Percentiles rank a stretch among this genome's conserved stretches.
Conservation (phyloP, 2,329 filamentous ascomycete genomes). For the Parafenestella ontariensis region DNA sequence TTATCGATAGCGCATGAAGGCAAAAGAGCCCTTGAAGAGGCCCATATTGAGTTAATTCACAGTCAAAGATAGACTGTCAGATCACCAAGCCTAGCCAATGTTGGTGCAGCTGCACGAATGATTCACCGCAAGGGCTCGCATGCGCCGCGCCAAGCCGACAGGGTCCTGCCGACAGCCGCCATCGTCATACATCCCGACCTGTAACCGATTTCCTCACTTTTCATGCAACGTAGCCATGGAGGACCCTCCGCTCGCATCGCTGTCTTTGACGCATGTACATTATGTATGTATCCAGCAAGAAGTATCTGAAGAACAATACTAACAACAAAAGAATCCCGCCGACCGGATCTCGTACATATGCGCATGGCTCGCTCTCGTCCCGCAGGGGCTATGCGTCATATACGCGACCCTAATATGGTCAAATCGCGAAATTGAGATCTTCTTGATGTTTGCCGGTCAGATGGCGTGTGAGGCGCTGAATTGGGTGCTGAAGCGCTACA, state of each 20-base stretch:
- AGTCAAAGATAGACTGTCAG: neutral
- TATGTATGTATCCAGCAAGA: slow-evolving; percentile 69
- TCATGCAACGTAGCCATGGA: slow-evolving; percentile 49
- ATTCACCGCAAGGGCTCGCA: slow-evolving; percentile 8
- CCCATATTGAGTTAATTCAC: slow-evolving; percentile 24
- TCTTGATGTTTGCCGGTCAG: slow-evolving; percentile 90
- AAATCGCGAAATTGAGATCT: slow-evolving; percentile 86
- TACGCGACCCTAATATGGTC: slow-evolving; percentile 92
- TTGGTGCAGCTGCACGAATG: slow-evolving; percentile 1
- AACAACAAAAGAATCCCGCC: slow-evolving; percentile 73
- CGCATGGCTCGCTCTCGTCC: slow-evolving; percentile 92
- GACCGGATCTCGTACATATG: slow-evolving; percentile 86
- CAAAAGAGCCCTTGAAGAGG: slow-evolving; percentile 14
- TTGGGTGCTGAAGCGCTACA: slow-evolving; percentile 84
- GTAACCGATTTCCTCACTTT: neutral
- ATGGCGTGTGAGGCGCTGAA: slow-evolving; percentile 91
- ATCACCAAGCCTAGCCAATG: neutral
- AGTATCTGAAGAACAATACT: slow-evolving; percentile 11
- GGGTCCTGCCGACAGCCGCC: slow-evolving; percentile 10
- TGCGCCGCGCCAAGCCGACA: slow-evolving; percentile 11
- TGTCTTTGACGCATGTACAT: slow-evolving; percentile 94
- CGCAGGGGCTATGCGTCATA: slow-evolving; percentile 87
- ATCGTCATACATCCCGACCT: slow-evolving; percentile 11
- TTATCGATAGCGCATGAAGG: slow-evolving; percentile 18
- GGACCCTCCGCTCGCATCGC: slow-evolving; percentile 74